A percentile compares a stretch with the other conserved stretches of the same genome.
phyloP scores from a whole-genome alignment of 805 yeast genomes.

The Cyberlindnera lachancei region DNA sequence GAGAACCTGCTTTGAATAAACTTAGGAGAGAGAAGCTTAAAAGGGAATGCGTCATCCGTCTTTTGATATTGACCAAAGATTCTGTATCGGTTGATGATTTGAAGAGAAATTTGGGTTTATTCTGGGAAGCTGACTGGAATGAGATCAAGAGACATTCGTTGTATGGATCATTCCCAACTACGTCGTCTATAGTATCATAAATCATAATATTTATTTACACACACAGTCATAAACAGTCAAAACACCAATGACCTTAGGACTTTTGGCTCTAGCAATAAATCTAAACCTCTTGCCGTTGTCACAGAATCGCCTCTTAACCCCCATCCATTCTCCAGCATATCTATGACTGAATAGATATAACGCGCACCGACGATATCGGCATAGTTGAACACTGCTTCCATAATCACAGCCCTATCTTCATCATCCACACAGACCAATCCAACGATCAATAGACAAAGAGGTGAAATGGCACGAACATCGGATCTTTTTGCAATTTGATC shows the following conservation, averaged over 20 bases:
- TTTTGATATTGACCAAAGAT: conserved; percentile 16
- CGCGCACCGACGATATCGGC: conserved; percentile 11
- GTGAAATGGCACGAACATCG: conserved; percentile 5
- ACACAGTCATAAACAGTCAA: too few relatives aligned
- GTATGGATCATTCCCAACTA: not conserved
- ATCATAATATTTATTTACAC: too few relatives aligned
- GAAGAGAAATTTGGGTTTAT: conserved; percentile 16
- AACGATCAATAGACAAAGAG: conserved; percentile 9
- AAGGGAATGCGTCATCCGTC: conserved; percentile 18
- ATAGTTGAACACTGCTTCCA: conserved; percentile 7
- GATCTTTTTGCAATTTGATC: conserved; percentile 5
- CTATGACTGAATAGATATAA: conserved; percentile 9
- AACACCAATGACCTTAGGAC: conserved; percentile 4
- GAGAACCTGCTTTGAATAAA: conserved; percentile 17
- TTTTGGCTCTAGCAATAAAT: conserved; percentile 8
- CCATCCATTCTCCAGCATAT: conserved; percentile 15
- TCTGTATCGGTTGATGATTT: conserved; percentile 11
- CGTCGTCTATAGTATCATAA: too few relatives aligned
- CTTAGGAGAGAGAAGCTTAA: conserved; percentile 15
- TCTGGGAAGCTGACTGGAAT: conserved; percentile 11
- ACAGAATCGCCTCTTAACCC: conserved; percentile 6
- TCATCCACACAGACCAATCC: conserved; percentile 9
- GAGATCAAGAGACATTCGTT: conserved; percentile 7
- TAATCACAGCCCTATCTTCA: conserved; percentile 7
- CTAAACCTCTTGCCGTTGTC: conserved; percentile 9